These are phyloP conservation scores for Cocos nucifera DNA, from an alignment of 176 grass and related monocot species.

Conservation along the genomic window DNA sequence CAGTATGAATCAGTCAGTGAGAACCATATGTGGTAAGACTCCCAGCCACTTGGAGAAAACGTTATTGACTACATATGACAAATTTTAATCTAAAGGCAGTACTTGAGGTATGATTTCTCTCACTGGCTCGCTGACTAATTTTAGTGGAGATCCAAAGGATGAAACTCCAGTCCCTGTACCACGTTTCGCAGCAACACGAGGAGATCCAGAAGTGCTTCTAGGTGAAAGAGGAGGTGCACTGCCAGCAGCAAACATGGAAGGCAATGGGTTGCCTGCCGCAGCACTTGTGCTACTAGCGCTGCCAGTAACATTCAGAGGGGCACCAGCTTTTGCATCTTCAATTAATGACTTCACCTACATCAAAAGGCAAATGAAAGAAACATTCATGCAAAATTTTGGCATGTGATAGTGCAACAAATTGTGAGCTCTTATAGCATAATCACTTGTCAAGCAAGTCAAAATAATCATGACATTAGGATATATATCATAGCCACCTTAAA, in stretches of 20 bases:
- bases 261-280: slow-evolving; percentile 50
- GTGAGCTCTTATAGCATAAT: too few species aligned
- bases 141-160: slow-evolving; percentile 86
- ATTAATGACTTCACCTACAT: slow-evolving; percentile 83
- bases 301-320: slow-evolving; percentile 45
- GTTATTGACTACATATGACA: too few species aligned
- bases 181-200: slow-evolving; percentile 67
- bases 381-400: too few species aligned
- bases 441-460: too few species aligned
- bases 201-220: slow-evolving; percentile 80
- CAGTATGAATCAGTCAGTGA: slow-evolving; percentile 16
- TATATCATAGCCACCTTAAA: too few species aligned
- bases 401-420: too few species aligned
- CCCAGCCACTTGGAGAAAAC: too few species aligned
- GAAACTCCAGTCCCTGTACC: slow-evolving; percentile 56
- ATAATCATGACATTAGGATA: too few species aligned
- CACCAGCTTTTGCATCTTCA: slow-evolving; percentile 73
- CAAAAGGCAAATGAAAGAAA: slow-evolving; percentile 2
- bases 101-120: slow-evolving; percentile 98
- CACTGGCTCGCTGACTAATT: slow-evolving; percentile 88
- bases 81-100: slow-evolving; percentile 2
- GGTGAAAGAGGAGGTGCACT: slow-evolving; percentile 97
- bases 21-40: slow-evolving; percentile 17
- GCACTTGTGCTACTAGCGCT: slow-evolving; percentile 40
- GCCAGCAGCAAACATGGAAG: slow-evolving; percentile 92